Percentiles rank a stretch among this genome's conserved stretches.
phyloP scores from a whole-genome alignment of 331 rosid species.

The Phaseolus coccineus region DNA sequence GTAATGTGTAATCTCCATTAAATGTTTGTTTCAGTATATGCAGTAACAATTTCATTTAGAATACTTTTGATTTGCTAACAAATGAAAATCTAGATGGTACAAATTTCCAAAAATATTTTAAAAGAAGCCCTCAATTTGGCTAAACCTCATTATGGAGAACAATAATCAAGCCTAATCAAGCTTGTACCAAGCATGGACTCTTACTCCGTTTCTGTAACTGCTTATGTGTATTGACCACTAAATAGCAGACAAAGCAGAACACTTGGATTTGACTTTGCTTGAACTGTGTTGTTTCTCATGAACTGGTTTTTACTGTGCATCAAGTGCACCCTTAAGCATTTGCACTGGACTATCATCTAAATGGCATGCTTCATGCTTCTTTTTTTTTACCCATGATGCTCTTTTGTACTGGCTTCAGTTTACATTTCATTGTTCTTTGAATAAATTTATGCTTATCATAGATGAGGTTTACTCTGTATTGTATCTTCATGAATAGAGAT shows the following conservation, averaged over 20 bases:
- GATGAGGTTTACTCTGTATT: constrained; percentile 6
- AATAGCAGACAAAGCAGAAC: neutral
- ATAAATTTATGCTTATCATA: constrained; percentile 4
- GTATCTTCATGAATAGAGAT: constrained; percentile 1
- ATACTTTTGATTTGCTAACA: neutral
- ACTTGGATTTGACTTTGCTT: neutral
- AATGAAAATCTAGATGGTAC: neutral
- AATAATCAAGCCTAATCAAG: neutral
- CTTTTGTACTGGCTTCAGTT: constrained; percentile 6
- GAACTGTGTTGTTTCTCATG: neutral
- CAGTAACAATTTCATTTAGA: neutral
- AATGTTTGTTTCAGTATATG: constrained; percentile 8
- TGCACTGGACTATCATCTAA: neutral
- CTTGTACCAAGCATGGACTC: neutral
- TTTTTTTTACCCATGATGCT: neutral
- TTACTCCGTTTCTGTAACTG: constrained; percentile 14
- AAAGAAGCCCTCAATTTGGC: neutral
- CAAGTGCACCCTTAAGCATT: neutral
- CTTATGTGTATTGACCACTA: neutral
- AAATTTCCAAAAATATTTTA: neutral
- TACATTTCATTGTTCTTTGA: constrained; percentile 6
- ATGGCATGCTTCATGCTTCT: neutral
- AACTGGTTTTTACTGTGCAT: neutral
- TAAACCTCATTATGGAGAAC: neutral
- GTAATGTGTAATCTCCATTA: neutral